Evolutionary conservation across 352 stramenopile genomes (phyloP).

Genomic region (Albugo laibachii): DNA sequence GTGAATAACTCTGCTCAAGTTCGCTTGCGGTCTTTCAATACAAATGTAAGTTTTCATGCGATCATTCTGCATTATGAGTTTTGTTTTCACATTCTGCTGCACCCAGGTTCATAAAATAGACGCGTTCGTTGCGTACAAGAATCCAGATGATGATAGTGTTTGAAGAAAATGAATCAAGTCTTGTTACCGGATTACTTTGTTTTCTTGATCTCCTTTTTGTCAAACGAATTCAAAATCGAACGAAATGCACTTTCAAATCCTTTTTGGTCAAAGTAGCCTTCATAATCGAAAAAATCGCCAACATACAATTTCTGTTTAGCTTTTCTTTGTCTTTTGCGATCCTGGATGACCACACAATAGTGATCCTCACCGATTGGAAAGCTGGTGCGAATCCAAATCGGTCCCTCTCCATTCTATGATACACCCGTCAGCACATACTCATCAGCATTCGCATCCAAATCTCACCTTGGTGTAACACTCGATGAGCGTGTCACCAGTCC

Average conservation of each 20-base stretch:
- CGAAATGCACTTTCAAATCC: no score
- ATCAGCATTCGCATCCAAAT: background rate
- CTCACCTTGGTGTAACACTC: constrained; percentile 1
- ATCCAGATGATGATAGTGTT: constrained; percentile 45
- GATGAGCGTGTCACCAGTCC: background rate
- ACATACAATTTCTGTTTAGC: constrained; percentile 46
- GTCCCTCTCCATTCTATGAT: background rate
- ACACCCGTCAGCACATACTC: background rate
- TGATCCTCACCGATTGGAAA: constrained; percentile 58
- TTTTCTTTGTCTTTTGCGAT: constrained; percentile 11
- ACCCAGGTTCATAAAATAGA: constrained; percentile 93
- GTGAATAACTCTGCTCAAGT: constrained; percentile 96
- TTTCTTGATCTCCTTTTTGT: constrained; percentile 54
- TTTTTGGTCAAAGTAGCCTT: constrained; percentile 36
- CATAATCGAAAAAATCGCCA: constrained; percentile 69
- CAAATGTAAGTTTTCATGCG: constrained; percentile 67
- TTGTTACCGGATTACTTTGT: constrained; percentile 30
- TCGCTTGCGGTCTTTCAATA: constrained; percentile 95
- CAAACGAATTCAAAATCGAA: background rate
- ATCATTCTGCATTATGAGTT: constrained; percentile 4
- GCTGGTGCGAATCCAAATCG: constrained; percentile 34
- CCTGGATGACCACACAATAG: constrained; percentile 38
- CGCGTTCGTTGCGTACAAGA: constrained; percentile 95
- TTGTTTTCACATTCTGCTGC: constrained; percentile 1
- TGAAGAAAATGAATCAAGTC: constrained; percentile 2